phyloP scores from a whole-genome alignment of 805 yeast species.

The Komagataella kurtzmanii region DNA sequence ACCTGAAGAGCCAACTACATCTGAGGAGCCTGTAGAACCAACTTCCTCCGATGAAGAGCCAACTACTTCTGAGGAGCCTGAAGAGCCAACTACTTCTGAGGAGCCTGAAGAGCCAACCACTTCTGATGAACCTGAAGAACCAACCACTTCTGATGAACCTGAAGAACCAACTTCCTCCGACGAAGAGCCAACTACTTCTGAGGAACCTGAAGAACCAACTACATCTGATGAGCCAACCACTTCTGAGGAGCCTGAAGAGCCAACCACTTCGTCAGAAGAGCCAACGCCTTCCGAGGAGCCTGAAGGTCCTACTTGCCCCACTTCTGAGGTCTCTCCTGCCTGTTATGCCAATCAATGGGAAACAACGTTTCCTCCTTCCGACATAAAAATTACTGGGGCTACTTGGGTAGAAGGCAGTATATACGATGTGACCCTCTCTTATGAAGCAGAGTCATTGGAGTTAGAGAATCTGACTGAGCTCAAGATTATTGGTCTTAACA shows the following conservation, averaged over 20 bases:
- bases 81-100: neutral
- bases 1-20: neutral
- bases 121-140: neutral
- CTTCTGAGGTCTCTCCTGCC: neutral
- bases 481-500: neutral
- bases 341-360: neutral
- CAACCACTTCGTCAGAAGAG: neutral
- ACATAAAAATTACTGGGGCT: neutral
- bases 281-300: neutral
- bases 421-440: neutral
- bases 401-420: neutral
- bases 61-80: neutral
- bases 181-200: neutral
- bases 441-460: neutral
- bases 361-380: conserved; percentile 2
- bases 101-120: neutral
- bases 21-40: neutral
- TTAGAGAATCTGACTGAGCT: neutral
- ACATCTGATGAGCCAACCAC: neutral
- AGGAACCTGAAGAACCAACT: neutral
- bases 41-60: neutral
- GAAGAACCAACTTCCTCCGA: neutral
- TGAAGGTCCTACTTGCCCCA: neutral
- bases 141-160: neutral
- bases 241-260: neutral